Evolutionary conservation across 306 rosid species (phyloP), one percentile per base, ranked within the genome.

Genomic region (Sicyos edulis): DNA sequence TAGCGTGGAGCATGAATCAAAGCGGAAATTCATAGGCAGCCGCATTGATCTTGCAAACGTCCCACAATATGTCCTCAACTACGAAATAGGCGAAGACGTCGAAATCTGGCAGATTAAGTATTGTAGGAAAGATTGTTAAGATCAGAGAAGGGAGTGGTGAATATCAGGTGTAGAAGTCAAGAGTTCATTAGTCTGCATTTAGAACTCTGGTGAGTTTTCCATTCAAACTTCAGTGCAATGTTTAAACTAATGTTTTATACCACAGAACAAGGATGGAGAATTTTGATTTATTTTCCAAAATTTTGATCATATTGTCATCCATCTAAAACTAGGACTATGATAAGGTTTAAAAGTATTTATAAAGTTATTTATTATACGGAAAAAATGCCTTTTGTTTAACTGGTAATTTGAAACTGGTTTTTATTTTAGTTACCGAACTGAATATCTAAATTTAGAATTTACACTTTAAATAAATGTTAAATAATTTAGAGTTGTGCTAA

Each of bases 41-140:
- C 73, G 49, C 85, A 80, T 86, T 11, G 95, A 87, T 76, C 70
- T 87, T 2, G 57, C 82, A 77, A 78, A 82, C 66, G 80, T 88
- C 82, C 96, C 97, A 8, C 88, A 87, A 53, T 87, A 90, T 63
- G 81, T 85, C 50, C 69, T 81, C 58, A 88, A 81, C 59, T 93
- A 88, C 61, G 88, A 83, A 24, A 80, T 97, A 87, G 96, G 96
- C 70, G 58, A 22, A 14, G 96, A 87, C 13, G 91, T 88, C 14
- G 97, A 93, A 82, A 73, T 88, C 75, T 93, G 98, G 97, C 72
- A 81, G 85, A 91, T 93, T 56, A 82, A 86, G 75, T 87, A 72
- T 70, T 49, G 7, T 14, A 68, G 72, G 40, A 67, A 47, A 67
- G 54, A 47, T 40, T 47, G 12, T 0, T 65, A 4, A 65, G 54